Base-by-base conservation (phyloP, 306 rosid genomes). In the Ziziphus jujuba region DNA sequence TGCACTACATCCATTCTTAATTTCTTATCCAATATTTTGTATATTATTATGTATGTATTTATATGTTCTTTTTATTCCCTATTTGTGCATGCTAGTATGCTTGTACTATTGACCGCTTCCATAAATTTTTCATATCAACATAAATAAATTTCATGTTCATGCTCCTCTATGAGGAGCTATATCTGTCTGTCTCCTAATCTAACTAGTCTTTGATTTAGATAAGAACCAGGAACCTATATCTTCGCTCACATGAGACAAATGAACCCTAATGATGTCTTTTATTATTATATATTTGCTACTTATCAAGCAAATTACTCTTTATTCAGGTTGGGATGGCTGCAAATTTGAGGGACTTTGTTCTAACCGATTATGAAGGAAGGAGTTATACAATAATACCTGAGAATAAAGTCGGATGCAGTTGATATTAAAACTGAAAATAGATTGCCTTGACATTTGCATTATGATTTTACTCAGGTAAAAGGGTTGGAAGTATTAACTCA, bases 301-400 rank as follows among this genome's bases (percentile, higher is more conserved):
- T 57, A 67, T 63, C 33, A 59, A 21, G 36, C 31, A 63, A 59
- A 56, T 79, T 62, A 53, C 45, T 23, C 52, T 44, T 66, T 73
- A 49, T 75, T 38, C 80, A 92, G 98, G 87, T 87, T 56, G 97
- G 90, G 55, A 87, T 93, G 96, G 98, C 98, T 75, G 97, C 96
- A 70, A 93, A 93, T 78, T 79, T 90, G 84, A 76, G 76, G 69
- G 91, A 90, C 72, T 87, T 81, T 81, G 86, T 88, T 73, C 81
- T 88, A 51, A 90, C 96, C 47, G 73, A 88, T 79, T 82, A 67
- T 78, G 78, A 81, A 55, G 96, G 68, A 74, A 87, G 63, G 96
- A 87, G 98, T 97, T 84, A 82, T 81, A 40, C 49, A 11, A 68
- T 51, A 36, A 62, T 51, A 49, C 38, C 53, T 55, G 13, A 53